Evolutionary conservation across 768 basidiomycete species (phyloP), one percentile per base, ranked within the genome.

Genomic region (Suillus spraguei): DNA sequence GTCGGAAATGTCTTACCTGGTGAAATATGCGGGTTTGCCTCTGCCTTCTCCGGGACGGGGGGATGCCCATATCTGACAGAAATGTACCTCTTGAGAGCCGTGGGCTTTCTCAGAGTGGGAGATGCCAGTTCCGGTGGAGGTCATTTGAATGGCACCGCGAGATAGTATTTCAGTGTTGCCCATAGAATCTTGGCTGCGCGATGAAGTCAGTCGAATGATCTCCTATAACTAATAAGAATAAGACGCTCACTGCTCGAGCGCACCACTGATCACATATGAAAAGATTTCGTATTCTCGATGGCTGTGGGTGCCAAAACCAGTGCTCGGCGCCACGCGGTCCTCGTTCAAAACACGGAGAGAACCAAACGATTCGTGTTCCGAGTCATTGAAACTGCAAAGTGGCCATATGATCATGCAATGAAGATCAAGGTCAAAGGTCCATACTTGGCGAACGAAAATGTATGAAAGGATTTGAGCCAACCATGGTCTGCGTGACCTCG

Each of bases 241-340:
- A 24, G 17, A 58, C 22, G 77, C 87, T 68, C 71, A 93, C 92
- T 95, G 94, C 72, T 94, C 89, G 38, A 95, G 81, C 69, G 89
- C 82, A 5, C 94, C 94, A 22, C 78, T 74, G 44, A 97, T 86
- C 61, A 96, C 80, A 72, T 97, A 97, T 1, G 89, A 90, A 78
- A 95, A 97, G 65, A 97, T 98, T 70, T 97, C 95, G 67, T 92
- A 93, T 72, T 92, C 90, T 38, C 86, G 82, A 70, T 96, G 94
- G 7, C 83, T 82, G 75, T 95, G 93, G 0, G 88, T 90, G 3
- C 92, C 94, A 66, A 98, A 98, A 0, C 97, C 97, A 20, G 86
- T 88, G 20, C 76, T 70, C 7, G 90, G 78, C 5, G 82, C 83
- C 46, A 96, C 91, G n/a, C 92, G 88, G 69, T 95, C 94, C 75